A percentile compares a stretch with the other conserved stretches of the same genome.
phyloP scores from a whole-genome alignment of 2,329 filamentous ascomycete species.

The Trichoderma afroharzianum region DNA sequence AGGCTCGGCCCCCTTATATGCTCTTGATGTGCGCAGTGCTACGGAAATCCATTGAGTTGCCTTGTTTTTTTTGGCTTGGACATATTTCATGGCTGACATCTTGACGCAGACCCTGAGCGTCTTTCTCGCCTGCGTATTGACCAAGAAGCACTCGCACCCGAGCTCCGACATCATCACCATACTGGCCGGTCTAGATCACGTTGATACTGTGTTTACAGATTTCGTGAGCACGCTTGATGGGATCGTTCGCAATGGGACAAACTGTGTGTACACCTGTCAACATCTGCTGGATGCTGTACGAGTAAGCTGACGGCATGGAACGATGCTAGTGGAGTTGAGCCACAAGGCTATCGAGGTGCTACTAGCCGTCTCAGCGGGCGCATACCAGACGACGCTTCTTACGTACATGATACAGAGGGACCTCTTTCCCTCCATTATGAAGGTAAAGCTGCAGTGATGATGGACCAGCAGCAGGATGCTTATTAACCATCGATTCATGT shows the following conservation, averaged over 20 bases:
- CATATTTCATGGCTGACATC: slow-evolving; percentile 28
- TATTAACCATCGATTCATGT: background rate
- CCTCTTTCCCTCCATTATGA: slow-evolving; percentile 91
- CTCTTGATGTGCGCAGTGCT: slow-evolving; percentile 68
- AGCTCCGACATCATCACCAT: slow-evolving; percentile 93
- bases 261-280: slow-evolving; percentile 48
- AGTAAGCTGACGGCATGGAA: slow-evolving; percentile 6
- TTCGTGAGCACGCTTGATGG: slow-evolving; percentile 79
- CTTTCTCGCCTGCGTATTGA: slow-evolving; percentile 77
- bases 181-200: slow-evolving; percentile 81
- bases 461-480: background rate
- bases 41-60: background rate
- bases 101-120: slow-evolving; percentile 72
- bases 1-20: slow-evolving; percentile 67
- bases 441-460: slow-evolving; percentile 51
- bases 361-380: slow-evolving; percentile 82
- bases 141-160: slow-evolving; percentile 90
- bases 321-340: slow-evolving; percentile 61
- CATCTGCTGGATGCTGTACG: slow-evolving; percentile 25
- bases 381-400: slow-evolving; percentile 89
- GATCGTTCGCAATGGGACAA: slow-evolving; percentile 74
- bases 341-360: slow-evolving; percentile 77
- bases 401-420: slow-evolving; percentile 95
- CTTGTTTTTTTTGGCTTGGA: slow-evolving; percentile 28
- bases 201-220: slow-evolving; percentile 82